These are phyloP conservation scores for Sonneratia alba DNA, from an alignment of 345 rosid species.

Conservation along the genomic window DNA sequence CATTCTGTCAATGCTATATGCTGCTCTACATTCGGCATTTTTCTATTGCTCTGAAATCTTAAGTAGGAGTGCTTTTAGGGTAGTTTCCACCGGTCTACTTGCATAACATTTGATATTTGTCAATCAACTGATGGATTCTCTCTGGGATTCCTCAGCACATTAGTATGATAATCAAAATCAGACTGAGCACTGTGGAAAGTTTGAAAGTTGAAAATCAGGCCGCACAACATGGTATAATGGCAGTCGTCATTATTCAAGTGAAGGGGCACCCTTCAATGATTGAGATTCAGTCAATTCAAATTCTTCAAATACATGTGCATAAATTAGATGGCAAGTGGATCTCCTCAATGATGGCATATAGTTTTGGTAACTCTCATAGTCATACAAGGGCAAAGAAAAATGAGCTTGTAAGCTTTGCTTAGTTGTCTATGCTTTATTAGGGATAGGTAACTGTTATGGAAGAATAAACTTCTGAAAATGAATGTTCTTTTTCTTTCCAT, in stretches of 20 bases:
- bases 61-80: not conserved
- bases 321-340: not conserved
- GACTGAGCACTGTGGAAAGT: not conserved
- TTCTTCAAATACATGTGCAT: not conserved
- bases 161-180: not conserved
- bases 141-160: not conserved
- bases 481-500: not conserved
- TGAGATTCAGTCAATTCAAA: not conserved
- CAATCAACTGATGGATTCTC: not conserved
- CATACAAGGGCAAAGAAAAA: not conserved
- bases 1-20: not conserved
- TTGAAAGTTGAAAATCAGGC: not conserved
- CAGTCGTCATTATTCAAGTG: not conserved
- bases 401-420: not conserved
- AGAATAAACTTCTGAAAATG: not conserved
- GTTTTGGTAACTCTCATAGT: not conserved
- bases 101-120: too few relatives aligned
- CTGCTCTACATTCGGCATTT: too few relatives aligned
- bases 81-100: not conserved
- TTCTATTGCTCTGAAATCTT: not conserved
- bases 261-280: not conserved
- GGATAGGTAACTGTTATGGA: not conserved
- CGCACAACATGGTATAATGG: not conserved
- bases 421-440: not conserved
- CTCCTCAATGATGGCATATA: not conserved